Evolutionary conservation across 1,284 basidiomycete species (phyloP).

Genomic region (Heimioporus punctisporus): DNA sequence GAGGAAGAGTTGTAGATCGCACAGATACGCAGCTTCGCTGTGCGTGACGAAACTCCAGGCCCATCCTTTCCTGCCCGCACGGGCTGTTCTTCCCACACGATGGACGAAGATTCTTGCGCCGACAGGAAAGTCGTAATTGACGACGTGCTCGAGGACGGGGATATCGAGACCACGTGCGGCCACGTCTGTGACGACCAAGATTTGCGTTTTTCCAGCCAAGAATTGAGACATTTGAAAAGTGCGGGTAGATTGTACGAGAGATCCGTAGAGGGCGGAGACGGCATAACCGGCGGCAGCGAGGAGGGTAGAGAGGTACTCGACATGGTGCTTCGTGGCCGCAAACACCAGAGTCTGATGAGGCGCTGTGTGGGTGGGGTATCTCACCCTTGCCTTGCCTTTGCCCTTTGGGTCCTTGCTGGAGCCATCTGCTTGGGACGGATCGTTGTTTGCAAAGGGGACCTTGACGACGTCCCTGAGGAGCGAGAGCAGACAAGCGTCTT

Average conservation of each 20-base stretch:
- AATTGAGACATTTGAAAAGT: constrained; percentile 94
- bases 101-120: constrained; percentile 96
- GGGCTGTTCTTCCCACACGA: constrained; percentile 95
- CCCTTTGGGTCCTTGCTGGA: constrained; percentile 43
- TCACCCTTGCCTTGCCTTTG: constrained; percentile 54
- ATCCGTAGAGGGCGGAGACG: constrained; percentile 97
- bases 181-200: constrained; percentile 98
- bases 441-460: constrained; percentile 61
- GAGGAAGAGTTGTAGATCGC: constrained; percentile 96
- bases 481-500: constrained; percentile 89
- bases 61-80: constrained; percentile 94
- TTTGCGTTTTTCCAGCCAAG: constrained; percentile 78
- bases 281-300: constrained; percentile 88
- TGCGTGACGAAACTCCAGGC: constrained; percentile 95
- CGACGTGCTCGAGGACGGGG: constrained; percentile 92
- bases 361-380: constrained; percentile 45
- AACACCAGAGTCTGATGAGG: constrained; percentile 97
- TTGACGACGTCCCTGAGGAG: constrained; percentile 89
- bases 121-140: constrained; percentile 98
- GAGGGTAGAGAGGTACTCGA: constrained; percentile 90
- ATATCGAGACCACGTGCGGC: constrained; percentile 98
- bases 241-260: constrained; percentile 93
- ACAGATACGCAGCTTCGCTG: constrained; percentile 86
- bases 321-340: constrained; percentile 98
- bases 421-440: constrained; percentile 15